Evolutionary conservation across 2,329 filamentous ascomycete genomes (phyloP).

Genomic region (Talaromyces marneffei): DNA sequence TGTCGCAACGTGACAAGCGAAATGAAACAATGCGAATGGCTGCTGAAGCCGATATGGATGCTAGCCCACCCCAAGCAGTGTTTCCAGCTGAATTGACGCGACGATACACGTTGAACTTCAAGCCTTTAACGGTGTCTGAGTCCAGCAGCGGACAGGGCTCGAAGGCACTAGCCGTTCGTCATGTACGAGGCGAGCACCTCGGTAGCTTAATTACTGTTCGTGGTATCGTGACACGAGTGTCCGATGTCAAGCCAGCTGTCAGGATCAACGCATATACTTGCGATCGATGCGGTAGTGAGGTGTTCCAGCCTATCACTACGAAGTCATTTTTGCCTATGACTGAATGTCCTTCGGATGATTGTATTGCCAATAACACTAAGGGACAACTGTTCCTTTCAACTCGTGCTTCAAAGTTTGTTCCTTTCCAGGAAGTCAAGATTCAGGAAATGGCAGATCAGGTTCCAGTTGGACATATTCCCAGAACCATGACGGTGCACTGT

Average conservation of each 20-base stretch:
- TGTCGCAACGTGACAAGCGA: conserved; percentile 80
- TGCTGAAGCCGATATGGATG: conserved; percentile 61
- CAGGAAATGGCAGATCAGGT: conserved; percentile 99
- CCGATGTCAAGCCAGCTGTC: conserved; percentile 96
- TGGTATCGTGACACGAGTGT: conserved; percentile 90
- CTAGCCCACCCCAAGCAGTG: conserved; percentile 62
- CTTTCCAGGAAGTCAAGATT: conserved; percentile 97
- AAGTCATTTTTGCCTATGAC: conserved; percentile 86
- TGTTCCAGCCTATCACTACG: conserved; percentile 90
- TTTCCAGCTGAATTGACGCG: conserved; percentile 90
- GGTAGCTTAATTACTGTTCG: conserved; percentile 90
- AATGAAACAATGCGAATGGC: conserved; percentile 69
- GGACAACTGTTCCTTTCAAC: conserved; percentile 91
- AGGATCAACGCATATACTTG: conserved; percentile 97
- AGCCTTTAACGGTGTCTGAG: conserved; percentile 70
- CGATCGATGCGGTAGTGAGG: conserved; percentile 91
- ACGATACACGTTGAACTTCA: conserved; percentile 93
- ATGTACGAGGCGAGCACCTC: conserved; percentile 87
- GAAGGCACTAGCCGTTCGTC: conserved; percentile 78
- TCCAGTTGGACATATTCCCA: conserved; percentile 92
- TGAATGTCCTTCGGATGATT: conserved; percentile 84
- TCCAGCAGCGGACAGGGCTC: conserved; percentile 55
- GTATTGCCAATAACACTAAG: conserved; percentile 82
- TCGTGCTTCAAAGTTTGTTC: conserved; percentile 92
- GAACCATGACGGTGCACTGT: conserved; percentile 82